These are phyloP conservation scores for Amanita fuliginea DNA, from an alignment of 768 basidiomycete genomes.

Conservation along the genomic window DNA sequence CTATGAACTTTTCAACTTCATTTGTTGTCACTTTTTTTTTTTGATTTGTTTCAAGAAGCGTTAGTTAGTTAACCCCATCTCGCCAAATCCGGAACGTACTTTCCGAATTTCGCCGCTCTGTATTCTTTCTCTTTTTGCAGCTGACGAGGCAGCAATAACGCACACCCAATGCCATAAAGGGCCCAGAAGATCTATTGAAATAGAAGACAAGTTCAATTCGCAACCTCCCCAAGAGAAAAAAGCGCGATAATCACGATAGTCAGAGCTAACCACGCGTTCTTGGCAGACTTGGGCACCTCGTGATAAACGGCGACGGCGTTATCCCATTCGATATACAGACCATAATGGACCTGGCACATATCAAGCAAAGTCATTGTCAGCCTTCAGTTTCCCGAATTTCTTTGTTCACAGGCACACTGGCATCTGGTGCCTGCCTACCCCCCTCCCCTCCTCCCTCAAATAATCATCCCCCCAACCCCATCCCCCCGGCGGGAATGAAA, in stretches of 20 bases:
- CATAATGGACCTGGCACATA: constrained; percentile 31
- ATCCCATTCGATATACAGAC: constrained; percentile 36
- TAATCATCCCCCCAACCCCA: no score
- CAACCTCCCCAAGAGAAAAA: no score
- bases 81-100: constrained; percentile 9
- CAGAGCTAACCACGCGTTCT: constrained; percentile 36
- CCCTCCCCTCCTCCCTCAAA: no score
- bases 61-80: no score
- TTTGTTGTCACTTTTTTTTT: no score
- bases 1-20: no score
- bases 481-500: no score
- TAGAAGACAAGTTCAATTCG: no score
- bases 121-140: constrained; percentile 24
- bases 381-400: no score
- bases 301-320: constrained; percentile 22
- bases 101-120: constrained; percentile 11
- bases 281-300: constrained; percentile 25
- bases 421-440: no score
- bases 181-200: constrained; percentile 42
- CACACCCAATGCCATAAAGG: constrained; percentile 30
- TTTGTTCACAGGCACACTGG: not conserved
- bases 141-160: constrained; percentile 31
- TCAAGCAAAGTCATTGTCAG: not conserved
- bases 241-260: constrained; percentile 22
- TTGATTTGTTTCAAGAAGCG: no score